Conservation (phyloP, 2,329 filamentous ascomycete genomes). For the Erysiphe pisi region DNA sequence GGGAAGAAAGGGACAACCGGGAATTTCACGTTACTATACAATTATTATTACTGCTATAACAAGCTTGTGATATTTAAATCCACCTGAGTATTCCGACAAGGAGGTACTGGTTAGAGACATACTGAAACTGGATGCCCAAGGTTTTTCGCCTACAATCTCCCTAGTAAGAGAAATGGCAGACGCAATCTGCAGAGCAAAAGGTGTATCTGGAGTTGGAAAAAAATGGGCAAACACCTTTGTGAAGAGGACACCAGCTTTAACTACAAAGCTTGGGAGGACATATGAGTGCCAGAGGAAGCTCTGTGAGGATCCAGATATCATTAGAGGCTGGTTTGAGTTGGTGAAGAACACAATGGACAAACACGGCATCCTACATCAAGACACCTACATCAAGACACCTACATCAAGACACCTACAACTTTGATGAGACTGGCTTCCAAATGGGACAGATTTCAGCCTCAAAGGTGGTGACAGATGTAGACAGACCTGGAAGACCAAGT, state of each 20-base stretch:
- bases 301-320: background rate
- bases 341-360: background rate
- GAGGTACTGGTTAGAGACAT: background rate
- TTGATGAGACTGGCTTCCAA: constrained; percentile 2
- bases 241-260: background rate
- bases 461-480: background rate
- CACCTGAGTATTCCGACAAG: too few relatives aligned
- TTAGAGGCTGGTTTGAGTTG: background rate
- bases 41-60: too few relatives aligned
- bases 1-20: background rate
- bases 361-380: background rate
- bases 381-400: too few relatives aligned
- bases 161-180: constrained; percentile 7
- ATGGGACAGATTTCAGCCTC: background rate
- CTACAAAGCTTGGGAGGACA: background rate
- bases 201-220: background rate
- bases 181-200: background rate
- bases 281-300: constrained; percentile 18
- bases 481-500: background rate
- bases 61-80: too few relatives aligned
- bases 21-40: too few relatives aligned
- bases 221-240: background rate
- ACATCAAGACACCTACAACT: background rate
- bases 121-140: background rate
- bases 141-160: background rate